Base-by-base conservation (phyloP, 2,329 filamentous ascomycete genomes). In the Bipolaris victoriae region DNA sequence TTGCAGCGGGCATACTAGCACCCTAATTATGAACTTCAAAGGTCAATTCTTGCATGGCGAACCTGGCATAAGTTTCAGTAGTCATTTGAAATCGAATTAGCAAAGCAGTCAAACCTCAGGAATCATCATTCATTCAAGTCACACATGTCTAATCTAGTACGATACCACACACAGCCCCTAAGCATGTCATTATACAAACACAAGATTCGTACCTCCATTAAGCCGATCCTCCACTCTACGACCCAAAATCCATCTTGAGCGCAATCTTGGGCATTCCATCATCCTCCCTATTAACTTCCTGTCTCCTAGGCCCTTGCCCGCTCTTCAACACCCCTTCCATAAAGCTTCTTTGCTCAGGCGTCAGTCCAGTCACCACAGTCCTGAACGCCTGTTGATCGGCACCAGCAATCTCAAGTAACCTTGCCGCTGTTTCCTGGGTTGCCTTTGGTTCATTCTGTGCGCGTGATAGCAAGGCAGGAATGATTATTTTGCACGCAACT, bases 241-340 rank as follows among this genome's bases (percentile, higher is more conserved):
- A 33, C 16, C 65, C 64, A 83, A 99, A 98, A 76, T 97, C 84
- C 90, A 98, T 96, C 83, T 96, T 95, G 72, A 99, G 78, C 52
- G 92, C 92, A 82, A 99, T 99, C 62, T 82, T 95, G 11, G 95
- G 95, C 76, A 82, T 80, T 41, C 76, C 80, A 47, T 80, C 79
- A 46, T 80, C 78, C 48, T 86, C 86, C 26, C 80, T 84, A 31
- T 80, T 85, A 51, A 80, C 84, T 56, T 81, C 79, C 57, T 79
- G 81, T 49, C 41, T 77, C 68, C 57, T 72, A 70, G 72, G 65
- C 69, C 66, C 68, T 74, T 78, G 63, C 75, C 85, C 79, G 22
- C 84, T 86, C 75, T 87, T 85, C 58, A 97, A 86, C 15, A 97
- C 88, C 63, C 88, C 87, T 77, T 97, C 94, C 79, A 98, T 85